Conservation (phyloP, 2,329 filamentous ascomycete genomes). For the Colletotrichum sp. region DNA sequence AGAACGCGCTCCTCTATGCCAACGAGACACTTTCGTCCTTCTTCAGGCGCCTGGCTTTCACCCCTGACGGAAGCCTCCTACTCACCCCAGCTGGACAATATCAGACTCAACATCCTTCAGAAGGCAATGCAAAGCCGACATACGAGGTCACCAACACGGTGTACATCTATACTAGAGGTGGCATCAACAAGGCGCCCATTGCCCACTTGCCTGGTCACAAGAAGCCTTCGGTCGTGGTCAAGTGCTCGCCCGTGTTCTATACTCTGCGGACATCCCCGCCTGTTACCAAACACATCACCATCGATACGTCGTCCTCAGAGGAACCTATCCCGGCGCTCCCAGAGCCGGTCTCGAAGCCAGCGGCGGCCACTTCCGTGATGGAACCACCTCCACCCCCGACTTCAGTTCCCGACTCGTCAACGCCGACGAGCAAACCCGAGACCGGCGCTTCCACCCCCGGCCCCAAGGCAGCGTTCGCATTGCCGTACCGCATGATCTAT, state of each 20-base stretch:
- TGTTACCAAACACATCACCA: constrained; percentile 85
- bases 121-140: constrained; percentile 72
- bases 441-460: constrained; percentile 57
- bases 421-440: constrained; percentile 41
- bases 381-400: constrained; percentile 77
- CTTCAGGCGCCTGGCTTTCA: constrained; percentile 91
- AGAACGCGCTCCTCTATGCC: constrained; percentile 89
- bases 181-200: constrained; percentile 95
- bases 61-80: constrained; percentile 91
- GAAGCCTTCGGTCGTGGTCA: constrained; percentile 95
- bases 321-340: constrained; percentile 84
- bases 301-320: constrained; percentile 89
- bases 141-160: constrained; percentile 97
- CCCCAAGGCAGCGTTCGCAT: constrained; percentile 75
- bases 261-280: constrained; percentile 73
- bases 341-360: constrained; percentile 75
- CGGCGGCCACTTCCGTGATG: constrained; percentile 69
- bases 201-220: constrained; percentile 96
- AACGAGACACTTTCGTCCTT: constrained; percentile 98
- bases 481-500: constrained; percentile 94
- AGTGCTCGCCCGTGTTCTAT: constrained; percentile 91
- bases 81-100: constrained; percentile 96
- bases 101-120: constrained; percentile 74
- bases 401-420: constrained; percentile 45
- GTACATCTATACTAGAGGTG: constrained; percentile 95